Conservation (phyloP, 768 basidiomycete genomes). For the Fomitopsis serialis region DNA sequence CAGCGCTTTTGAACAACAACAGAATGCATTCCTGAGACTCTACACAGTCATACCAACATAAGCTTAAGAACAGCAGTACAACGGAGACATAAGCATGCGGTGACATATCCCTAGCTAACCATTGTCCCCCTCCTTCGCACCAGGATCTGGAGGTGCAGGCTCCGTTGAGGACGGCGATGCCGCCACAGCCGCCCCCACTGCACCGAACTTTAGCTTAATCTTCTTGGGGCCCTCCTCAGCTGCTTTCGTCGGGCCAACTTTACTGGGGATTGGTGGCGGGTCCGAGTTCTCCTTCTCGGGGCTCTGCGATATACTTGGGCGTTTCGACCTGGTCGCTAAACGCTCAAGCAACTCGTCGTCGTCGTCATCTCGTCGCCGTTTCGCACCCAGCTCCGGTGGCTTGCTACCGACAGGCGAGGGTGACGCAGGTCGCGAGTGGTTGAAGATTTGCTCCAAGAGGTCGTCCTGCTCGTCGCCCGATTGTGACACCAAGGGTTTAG, state of each 20-base stretch:
- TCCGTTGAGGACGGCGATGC: conserved; percentile 29
- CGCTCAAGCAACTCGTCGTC: conserved; percentile 61
- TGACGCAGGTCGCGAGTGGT: conserved; percentile 20
- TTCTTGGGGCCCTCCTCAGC: conserved; percentile 59
- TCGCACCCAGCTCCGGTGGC: conserved; percentile 13
- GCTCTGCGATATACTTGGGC: conserved; percentile 27
- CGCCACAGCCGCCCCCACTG: conserved; percentile 33
- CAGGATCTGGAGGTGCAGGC: conserved; percentile 52
- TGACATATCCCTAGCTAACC: conserved; percentile 34
- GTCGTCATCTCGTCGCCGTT: conserved; percentile 48
- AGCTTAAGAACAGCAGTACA: background rate
- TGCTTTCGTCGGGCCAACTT: conserved; percentile 14
- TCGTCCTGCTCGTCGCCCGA: conserved; percentile 52
- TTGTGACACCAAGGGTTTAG: conserved; percentile 9
- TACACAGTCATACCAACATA: conserved; percentile 5
- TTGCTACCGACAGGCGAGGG: conserved; percentile 8
- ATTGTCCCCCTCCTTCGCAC: conserved; percentile 70
- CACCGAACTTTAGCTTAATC: conserved; percentile 68
- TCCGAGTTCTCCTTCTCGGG: conserved; percentile 32
- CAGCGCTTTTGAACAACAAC: conserved; percentile 1
- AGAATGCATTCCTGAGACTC: conserved; percentile 15
- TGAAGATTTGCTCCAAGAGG: conserved; percentile 50
- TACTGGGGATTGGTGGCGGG: conserved; percentile 13
- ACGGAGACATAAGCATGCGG: background rate
- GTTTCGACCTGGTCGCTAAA: conserved; percentile 44